Base-by-base conservation (phyloP, 2,329 filamentous ascomycete species). In the Exserohilum turcica region DNA sequence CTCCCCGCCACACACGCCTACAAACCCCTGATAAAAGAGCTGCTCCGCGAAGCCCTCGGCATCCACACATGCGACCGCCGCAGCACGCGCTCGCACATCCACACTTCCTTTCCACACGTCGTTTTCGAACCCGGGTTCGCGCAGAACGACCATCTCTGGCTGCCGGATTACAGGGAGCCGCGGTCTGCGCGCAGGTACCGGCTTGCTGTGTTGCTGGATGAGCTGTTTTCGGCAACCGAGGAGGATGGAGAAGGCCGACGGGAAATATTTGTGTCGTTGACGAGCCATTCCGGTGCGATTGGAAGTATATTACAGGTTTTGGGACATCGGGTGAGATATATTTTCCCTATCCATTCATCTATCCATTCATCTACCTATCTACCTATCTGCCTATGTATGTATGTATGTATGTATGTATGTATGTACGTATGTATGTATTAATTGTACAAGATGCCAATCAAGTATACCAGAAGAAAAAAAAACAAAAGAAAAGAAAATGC, bases 1-100 rank as follows among this genome's bases (percentile, higher is more conserved):
- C 66, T 88, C 1, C 84, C 84, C 0, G 60, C 70, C 2, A 66
- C 74, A 2, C 68, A 70, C 9, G 78, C 78, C 0, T 89, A 88
- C 64, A 72, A 71, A 2, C 87, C 86, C 0, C 73, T 78, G 5
- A 76, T 89, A 54, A 88, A 88, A 72, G 87, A 90, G 66, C 71
- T 83, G 27, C 76, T 89, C 57, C 80, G 87, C 28, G 88, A 90
- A 71, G 82, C 82, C 3, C 82, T 90, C 43, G 85, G 83, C 44
- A 81, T 86, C 15, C 87, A 89, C 65, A 89, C 86, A 0, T 90
- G 88, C 66, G 86, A 90, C 70, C 79, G 82, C 21, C 80, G 87
- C 13, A 81, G 79, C 13, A 80, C 76, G 53, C 79, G 77, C 54
- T 76, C 79, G 0, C 74, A 80, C 44, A 83, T 89, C 53, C 69